Percentiles rank a stretch among this genome's conserved stretches.
Evolutionary conservation across 345 rosid genomes (phyloP).

Genomic region (Melaleuca quinquenervia): DNA sequence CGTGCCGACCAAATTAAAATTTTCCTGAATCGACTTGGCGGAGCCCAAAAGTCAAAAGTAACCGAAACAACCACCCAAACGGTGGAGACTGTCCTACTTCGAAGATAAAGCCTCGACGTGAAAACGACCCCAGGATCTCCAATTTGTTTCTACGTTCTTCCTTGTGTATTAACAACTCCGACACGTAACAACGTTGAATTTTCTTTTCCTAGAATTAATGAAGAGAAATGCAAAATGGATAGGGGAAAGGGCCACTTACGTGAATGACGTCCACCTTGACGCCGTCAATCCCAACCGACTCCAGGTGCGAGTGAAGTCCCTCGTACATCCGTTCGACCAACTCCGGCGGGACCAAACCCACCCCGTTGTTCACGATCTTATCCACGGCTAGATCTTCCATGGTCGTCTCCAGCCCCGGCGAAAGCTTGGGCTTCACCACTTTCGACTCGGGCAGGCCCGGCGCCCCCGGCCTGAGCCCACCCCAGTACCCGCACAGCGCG

Average conservation of each 20-base stretch:
- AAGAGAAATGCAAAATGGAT: not conserved
- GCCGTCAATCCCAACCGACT: conserved; percentile 74
- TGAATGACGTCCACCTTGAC: conserved; percentile 98
- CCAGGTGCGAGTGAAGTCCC: conserved; percentile 73
- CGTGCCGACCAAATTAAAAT: conserved; percentile 28
- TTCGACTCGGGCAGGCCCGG: conserved; percentile 46
- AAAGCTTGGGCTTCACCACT: conserved; percentile 39
- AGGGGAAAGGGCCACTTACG: conserved; percentile 28
- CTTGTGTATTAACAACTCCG: not conserved
- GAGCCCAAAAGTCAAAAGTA: not conserved
- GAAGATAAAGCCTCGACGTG: not conserved
- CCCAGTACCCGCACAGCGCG: conserved; percentile 96
- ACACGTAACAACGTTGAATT: not conserved
- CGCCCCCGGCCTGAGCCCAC: conserved; percentile 68
- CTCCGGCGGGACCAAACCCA: conserved; percentile 76
- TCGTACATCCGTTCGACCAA: conserved; percentile 56
- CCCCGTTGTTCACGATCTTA: conserved; percentile 57
- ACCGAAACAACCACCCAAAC: not conserved
- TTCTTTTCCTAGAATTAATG: too few relatives aligned
- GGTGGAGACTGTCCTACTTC: not conserved
- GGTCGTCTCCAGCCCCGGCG: conserved; percentile 61
- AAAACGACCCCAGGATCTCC: not conserved
- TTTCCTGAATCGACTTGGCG: not conserved
- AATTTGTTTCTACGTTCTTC: not conserved
- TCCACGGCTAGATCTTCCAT: conserved; percentile 97